Percentiles rank a stretch among this genome's conserved stretches.
These are phyloP conservation scores for Aspergillus wentii DNA, from an alignment of 495 filamentous ascomycete species.

Conservation along the genomic window DNA sequence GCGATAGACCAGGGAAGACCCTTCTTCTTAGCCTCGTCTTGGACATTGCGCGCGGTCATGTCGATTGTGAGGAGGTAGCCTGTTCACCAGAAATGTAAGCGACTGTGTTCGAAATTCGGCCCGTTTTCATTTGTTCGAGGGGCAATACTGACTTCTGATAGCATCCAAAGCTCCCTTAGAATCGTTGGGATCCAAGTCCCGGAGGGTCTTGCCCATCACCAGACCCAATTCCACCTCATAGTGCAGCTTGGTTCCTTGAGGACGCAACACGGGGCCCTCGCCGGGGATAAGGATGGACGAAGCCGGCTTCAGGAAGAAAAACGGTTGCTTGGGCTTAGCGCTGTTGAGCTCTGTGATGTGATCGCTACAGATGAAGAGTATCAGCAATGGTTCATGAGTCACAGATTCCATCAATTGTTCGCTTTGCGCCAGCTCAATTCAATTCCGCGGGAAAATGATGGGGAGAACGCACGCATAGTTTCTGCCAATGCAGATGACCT, in stretches of 20 bases:
- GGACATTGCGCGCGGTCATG: conserved; percentile 89
- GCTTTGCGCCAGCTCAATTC: no score
- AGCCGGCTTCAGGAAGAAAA: conserved; percentile 97
- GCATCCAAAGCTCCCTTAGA: conserved; percentile 48
- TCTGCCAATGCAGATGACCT: conserved; percentile 94
- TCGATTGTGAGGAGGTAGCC: conserved; percentile 84
- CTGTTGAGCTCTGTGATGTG: conserved; percentile 92
- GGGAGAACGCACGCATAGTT: conserved; percentile 78
- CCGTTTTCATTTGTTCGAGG: neutral
- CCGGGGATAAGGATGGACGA: conserved; percentile 74
- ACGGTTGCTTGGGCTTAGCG: conserved; percentile 79
- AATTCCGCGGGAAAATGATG: conserved; percentile 3
- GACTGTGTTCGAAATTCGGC: neutral
- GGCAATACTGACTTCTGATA: conserved; percentile 39
- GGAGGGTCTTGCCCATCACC: conserved; percentile 72
- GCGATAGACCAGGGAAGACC: conserved; percentile 93
- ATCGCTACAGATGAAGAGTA: conserved; percentile 53
- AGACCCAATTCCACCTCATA: conserved; percentile 94
- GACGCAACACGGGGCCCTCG: conserved; percentile 76
- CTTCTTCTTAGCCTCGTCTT: conserved; percentile 94
- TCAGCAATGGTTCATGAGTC: neutral
- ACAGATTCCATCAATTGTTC: neutral
- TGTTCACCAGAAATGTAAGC: conserved; percentile 16
- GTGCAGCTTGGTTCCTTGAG: conserved; percentile 76
- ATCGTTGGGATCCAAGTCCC: conserved; percentile 63